Evolutionary conservation across 2,329 filamentous ascomycete genomes (phyloP).

Genomic region (Phialophora chinensis): DNA sequence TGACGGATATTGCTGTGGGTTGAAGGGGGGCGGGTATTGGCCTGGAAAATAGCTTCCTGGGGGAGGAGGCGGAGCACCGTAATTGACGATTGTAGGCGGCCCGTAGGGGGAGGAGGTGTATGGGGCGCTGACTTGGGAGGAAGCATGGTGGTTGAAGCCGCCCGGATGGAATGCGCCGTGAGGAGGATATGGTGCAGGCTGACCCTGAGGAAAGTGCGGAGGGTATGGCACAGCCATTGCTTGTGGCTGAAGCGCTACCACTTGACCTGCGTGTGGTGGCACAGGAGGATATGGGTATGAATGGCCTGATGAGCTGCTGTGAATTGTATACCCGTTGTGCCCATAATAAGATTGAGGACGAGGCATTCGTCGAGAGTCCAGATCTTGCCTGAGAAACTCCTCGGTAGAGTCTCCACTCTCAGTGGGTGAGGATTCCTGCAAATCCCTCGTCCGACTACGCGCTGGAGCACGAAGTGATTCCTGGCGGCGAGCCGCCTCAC

Average conservation of each 20-base stretch:
- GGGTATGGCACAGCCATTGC: constrained; percentile 34
- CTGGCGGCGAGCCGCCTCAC: constrained; percentile 47
- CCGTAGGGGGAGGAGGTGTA: constrained; percentile 42
- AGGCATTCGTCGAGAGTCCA: constrained; percentile 34
- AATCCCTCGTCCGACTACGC: constrained; percentile 28
- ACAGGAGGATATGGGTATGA: constrained; percentile 45
- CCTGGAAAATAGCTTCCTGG: constrained; percentile 43
- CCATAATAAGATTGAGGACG: constrained; percentile 39
- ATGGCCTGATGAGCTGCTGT: constrained; percentile 48
- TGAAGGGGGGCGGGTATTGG: constrained; percentile 44
- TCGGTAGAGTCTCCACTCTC: constrained; percentile 70
- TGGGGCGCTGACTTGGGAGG: constrained; percentile 38
- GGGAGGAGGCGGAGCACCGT: constrained; percentile 39
- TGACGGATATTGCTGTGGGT: constrained; percentile 37
- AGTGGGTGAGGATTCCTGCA: constrained; percentile 44
- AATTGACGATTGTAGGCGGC: constrained; percentile 49
- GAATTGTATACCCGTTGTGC: constrained; percentile 45
- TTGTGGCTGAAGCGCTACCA: constrained; percentile 34
- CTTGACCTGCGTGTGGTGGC: constrained; percentile 34
- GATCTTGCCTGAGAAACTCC: constrained; percentile 56
- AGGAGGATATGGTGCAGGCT: constrained; percentile 32
- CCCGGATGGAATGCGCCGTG: constrained; percentile 24
- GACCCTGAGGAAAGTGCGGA: constrained; percentile 28
- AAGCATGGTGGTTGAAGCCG: constrained; percentile 29
- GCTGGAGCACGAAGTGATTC: constrained; percentile 54